Evolutionary conservation across 2,329 filamentous ascomycete species (phyloP), one percentile per base, ranked within the genome.

Genomic region (Penicillium sp.): DNA sequence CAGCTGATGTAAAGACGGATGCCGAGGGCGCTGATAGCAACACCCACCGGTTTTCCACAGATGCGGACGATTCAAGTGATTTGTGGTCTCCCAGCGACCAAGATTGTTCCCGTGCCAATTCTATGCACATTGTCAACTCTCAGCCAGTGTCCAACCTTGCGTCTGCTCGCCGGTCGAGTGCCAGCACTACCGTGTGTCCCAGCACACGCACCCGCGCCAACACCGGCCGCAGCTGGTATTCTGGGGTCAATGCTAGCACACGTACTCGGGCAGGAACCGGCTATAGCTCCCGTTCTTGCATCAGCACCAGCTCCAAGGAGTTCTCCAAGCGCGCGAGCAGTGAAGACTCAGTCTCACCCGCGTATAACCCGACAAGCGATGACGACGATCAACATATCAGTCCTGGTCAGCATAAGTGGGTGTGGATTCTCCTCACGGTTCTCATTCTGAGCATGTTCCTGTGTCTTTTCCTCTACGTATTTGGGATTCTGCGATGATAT

Each of bases 371-470:
- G 15, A 19, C 35, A 38, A 30, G 35, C 19, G 26, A 45, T 21
- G 45, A 48, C 44, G 46, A 58, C 21, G 31, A 38, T 13, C 57
- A 54, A 41, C 29, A 60, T 26, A 29, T 56, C 35, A 26, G n/a
- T 38, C 7, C 56, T n/a, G 60, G 68, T 72, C 66, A 69, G 70
- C 70, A 62, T 52, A 71, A 64, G 60, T 70, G 64, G 64, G 58
- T 71, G 17, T 71, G 55, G 64, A 67, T 68, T 29, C 8, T 62
- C 19, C 62, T 72, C 19, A 64, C 64, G 15, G 2, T 71, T 26
- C 56, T 69, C 26, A 50, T 69, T 11, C 29, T 67, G 21, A 60
- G 64, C 58, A 69, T 72, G 66, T 69, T 69, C 41, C 54, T 69
- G 2, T 69, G 66, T 61, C 65, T 69, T 11, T 72, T 69, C 45